These are phyloP conservation scores for Ceratobasidium sp. DNA, from an alignment of 1,284 basidiomycete species.

Conservation along the genomic window DNA sequence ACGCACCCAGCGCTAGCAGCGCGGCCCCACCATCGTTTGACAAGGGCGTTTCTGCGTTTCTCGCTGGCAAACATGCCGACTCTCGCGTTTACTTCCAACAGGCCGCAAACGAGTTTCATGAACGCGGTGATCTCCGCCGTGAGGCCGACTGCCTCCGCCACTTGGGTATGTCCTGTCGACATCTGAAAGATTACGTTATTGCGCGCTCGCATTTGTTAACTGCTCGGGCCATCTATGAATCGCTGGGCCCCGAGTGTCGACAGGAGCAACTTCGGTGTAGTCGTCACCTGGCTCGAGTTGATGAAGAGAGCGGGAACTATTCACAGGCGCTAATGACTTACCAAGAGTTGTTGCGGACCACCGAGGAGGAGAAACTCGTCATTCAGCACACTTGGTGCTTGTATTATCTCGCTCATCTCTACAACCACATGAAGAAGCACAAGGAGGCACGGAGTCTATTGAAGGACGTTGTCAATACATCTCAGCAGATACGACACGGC, in stretches of 20 bases:
- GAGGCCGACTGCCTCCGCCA: conserved; percentile 29
- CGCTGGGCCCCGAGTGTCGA: background rate
- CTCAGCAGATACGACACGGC: background rate
- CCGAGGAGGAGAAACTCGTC: background rate
- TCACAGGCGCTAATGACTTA: conserved; percentile 11
- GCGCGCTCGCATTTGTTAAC: conserved; percentile 16
- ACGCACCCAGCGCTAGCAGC: background rate
- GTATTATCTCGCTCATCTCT: conserved; percentile 24
- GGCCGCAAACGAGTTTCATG: conserved; percentile 21
- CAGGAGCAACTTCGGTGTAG: conserved; percentile 26
- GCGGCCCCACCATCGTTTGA: background rate
- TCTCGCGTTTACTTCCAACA: conserved; percentile 14
- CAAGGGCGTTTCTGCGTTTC: conserved; percentile 3
- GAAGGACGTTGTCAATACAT: conserved; percentile 8
- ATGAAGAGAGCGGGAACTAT: conserved; percentile 20
- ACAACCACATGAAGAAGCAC: background rate
- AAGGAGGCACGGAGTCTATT: conserved; percentile 8
- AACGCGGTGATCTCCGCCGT: background rate
- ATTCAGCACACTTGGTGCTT: conserved; percentile 28
- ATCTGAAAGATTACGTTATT: conserved; percentile 5
- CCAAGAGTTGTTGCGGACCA: background rate
- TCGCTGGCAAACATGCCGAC: conserved; percentile 22
- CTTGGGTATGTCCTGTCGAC: conserved; percentile 15
- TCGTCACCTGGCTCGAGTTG: conserved; percentile 19
- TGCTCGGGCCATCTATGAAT: conserved; percentile 24